Conservation (phyloP, 345 rosid genomes). For the Acer saccharum region DNA sequence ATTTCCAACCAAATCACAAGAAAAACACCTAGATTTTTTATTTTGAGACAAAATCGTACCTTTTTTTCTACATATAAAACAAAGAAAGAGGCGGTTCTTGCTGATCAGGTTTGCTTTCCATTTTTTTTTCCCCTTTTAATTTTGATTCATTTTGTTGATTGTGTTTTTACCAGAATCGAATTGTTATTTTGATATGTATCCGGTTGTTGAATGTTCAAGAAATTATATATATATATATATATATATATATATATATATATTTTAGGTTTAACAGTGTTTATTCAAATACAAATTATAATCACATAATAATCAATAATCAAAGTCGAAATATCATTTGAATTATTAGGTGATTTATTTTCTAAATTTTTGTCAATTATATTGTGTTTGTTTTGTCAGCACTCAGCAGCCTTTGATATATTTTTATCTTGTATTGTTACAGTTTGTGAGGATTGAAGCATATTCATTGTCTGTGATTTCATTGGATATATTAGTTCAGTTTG, state of each 20-base stretch:
- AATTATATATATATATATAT: background rate
- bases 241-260: no score
- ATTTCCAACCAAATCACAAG: background rate
- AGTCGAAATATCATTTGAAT: background rate
- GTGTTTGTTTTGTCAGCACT: background rate
- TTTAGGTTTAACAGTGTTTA: background rate
- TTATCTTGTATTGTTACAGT: slow-evolving; percentile 7
- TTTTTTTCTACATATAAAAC: background rate
- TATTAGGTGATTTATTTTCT: background rate
- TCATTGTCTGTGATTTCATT: background rate
- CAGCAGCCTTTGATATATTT: background rate
- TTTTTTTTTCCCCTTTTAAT: background rate
- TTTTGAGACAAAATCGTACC: background rate
- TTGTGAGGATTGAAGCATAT: background rate
- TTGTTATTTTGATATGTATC: background rate
- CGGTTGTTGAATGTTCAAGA: background rate
- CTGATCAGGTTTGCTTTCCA: background rate
- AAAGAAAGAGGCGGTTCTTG: background rate
- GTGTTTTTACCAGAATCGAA: background rate
- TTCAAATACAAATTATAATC: background rate
- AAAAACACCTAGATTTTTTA: background rate
- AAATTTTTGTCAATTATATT: background rate
- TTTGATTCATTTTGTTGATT: background rate
- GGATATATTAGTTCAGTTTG: background rate
- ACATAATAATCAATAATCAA: background rate